Evolutionary conservation across 2,329 filamentous ascomycete genomes (phyloP).

Genomic region (Bertia moriformis): DNA sequence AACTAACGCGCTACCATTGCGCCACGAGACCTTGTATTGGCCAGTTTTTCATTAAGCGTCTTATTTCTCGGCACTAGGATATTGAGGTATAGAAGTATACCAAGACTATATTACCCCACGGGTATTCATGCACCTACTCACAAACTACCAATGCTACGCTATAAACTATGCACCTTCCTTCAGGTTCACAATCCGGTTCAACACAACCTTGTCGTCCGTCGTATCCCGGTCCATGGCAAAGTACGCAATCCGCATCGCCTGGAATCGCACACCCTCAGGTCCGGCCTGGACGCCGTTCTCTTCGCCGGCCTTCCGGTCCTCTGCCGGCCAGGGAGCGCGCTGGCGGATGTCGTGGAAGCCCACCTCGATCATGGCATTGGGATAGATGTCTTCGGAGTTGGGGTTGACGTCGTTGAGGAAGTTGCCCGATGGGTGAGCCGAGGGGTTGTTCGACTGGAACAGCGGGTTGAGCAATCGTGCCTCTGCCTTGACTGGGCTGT

Average conservation of each 20-base stretch:
- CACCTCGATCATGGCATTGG: conserved; percentile 42
- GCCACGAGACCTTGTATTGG: background rate
- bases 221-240: conserved; percentile 44
- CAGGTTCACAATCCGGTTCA: conserved; percentile 53
- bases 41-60: too few relatives aligned
- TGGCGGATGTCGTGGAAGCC: conserved; percentile 39
- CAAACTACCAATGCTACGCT: too few relatives aligned
- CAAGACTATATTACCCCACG: too few relatives aligned
- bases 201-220: conserved; percentile 35
- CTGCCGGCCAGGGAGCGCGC: conserved; percentile 41
- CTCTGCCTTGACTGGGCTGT: conserved; percentile 18
- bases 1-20: background rate
- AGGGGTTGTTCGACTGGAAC: conserved; percentile 49
- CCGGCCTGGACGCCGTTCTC: conserved; percentile 16
- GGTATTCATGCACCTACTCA: too few relatives aligned
- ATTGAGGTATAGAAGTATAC: too few relatives aligned
- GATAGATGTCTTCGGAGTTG: conserved; percentile 40
- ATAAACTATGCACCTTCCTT: too few relatives aligned
- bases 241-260: conserved; percentile 50
- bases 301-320: conserved; percentile 26
- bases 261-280: conserved; percentile 43
- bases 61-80: too few relatives aligned
- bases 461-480: conserved; percentile 45
- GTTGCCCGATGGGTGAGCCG: conserved; percentile 38
- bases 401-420: conserved; percentile 50